Evolutionary conservation across 345 rosid genomes (phyloP).

Genomic region (Lepidium africanum): DNA sequence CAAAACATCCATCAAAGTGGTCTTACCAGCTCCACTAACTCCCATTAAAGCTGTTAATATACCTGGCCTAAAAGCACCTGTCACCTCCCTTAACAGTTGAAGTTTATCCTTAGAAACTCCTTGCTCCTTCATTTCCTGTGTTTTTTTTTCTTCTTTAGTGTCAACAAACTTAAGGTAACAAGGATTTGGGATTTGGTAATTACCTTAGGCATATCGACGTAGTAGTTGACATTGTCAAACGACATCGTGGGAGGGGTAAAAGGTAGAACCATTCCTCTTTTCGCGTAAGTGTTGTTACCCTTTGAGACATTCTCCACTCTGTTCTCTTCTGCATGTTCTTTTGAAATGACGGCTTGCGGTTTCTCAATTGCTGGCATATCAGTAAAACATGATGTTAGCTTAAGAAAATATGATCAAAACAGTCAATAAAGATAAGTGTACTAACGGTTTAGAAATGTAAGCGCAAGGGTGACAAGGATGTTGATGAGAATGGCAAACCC

Average conservation of each 20-base stretch:
- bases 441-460: constrained; percentile 65
- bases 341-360: constrained; percentile 50
- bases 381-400: background rate
- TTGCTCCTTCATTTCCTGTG: constrained; percentile 84
- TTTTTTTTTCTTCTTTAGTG: background rate
- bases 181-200: background rate
- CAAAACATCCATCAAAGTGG: constrained; percentile 92
- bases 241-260: constrained; percentile 80
- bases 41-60: constrained; percentile 94
- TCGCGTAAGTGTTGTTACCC: constrained; percentile 28
- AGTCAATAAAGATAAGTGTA: background rate
- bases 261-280: constrained; percentile 82
- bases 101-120: constrained; percentile 64
- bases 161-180: background rate
- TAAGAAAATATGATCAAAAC: background rate
- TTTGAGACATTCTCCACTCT: background rate
- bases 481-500: constrained; percentile 71
- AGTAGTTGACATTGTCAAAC: constrained; percentile 54
- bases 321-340: constrained; percentile 43
- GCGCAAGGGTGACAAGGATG: constrained; percentile 61
- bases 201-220: constrained; percentile 78
- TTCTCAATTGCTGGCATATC: constrained; percentile 53
- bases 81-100: constrained; percentile 64
- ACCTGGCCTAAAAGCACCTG: constrained; percentile 89
- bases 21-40: constrained; percentile 97